Evolutionary conservation across 192 early-diverging fungal species (phyloP).

Genomic region (Globomyces pollinis-pini): DNA sequence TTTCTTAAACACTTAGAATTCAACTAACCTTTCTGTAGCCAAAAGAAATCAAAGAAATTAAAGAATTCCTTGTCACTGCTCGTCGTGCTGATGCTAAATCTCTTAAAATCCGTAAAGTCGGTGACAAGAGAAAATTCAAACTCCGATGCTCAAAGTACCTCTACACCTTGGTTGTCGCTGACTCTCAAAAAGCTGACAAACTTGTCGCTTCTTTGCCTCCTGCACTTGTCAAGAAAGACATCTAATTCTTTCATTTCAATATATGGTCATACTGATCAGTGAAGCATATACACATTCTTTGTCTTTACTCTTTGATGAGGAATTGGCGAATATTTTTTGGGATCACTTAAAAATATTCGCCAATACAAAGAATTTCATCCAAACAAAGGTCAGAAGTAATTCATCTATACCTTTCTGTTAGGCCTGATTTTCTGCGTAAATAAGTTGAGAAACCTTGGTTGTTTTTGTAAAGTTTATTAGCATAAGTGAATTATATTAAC

Average conservation of each 20-base stretch:
- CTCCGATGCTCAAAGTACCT: conserved; percentile 96
- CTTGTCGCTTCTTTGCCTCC: conserved; percentile 92
- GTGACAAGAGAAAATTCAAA: conserved; percentile 93
- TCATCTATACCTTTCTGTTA: too few species aligned
- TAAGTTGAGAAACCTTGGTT: too few species aligned
- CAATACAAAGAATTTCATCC: too few species aligned
- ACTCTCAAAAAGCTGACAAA: conserved; percentile 93
- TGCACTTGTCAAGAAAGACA: conserved; percentile 32
- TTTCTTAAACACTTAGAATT: not conserved
- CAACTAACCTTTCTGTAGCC: conserved; percentile 54
- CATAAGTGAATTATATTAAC: too few species aligned
- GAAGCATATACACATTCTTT: too few species aligned
- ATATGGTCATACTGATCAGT: too few species aligned
- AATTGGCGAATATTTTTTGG: too few species aligned
- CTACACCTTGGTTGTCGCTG: conserved; percentile 94
- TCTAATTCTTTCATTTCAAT: not conserved
- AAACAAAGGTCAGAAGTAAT: too few species aligned
- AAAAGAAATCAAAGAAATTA: conserved; percentile 96
- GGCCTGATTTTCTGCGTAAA: too few species aligned
- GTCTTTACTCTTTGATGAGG: too few species aligned
- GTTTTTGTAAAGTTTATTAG: too few species aligned
- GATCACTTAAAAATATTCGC: too few species aligned
- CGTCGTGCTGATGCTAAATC: conserved; percentile 91
- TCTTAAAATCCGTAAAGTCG: conserved; percentile 95
- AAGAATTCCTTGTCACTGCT: conserved; percentile 93